Evolutionary conservation across 1,139 yeast genomes (phyloP).

Genomic region (Sugiyamaella grinbergsii): DNA sequence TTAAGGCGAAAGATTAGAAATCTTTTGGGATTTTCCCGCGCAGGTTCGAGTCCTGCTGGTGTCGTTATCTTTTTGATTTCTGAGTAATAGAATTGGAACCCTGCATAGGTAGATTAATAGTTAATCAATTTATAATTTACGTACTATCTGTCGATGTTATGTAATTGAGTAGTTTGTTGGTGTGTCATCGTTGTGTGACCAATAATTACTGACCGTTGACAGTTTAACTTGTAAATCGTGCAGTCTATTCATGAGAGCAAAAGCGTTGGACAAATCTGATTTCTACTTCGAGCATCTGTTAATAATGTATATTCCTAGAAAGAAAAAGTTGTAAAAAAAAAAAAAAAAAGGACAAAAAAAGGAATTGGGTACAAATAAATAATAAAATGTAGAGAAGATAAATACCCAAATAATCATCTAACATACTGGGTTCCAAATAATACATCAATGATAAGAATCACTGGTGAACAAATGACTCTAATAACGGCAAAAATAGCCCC

Average conservation of each 20-base stretch:
- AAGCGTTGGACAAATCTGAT: no score
- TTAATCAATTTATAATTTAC: no score
- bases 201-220: no score
- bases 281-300: no score
- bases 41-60: constrained; percentile 91
- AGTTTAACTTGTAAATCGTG: no score
- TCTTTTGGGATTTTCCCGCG: constrained; percentile 85
- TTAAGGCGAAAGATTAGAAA: constrained; percentile 83
- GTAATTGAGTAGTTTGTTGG: no score
- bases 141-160: no score
- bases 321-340: background rate
- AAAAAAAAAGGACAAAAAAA: background rate
- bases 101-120: no score
- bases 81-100: no score
- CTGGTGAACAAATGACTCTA: constrained; percentile 30
- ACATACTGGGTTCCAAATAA: constrained; percentile 23
- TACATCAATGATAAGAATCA: constrained; percentile 24
- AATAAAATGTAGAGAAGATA: constrained; percentile 3
- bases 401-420: constrained; percentile 2
- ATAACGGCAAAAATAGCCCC: constrained; percentile 28
- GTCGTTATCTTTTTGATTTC: constrained; percentile 49
- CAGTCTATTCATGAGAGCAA: no score
- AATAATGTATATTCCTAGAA: no score
- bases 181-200: no score
- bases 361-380: constrained; percentile 9